phyloP scores from a whole-genome alignment of 73 alveolate genomes.

The Durusdinium trenchii region DNA sequence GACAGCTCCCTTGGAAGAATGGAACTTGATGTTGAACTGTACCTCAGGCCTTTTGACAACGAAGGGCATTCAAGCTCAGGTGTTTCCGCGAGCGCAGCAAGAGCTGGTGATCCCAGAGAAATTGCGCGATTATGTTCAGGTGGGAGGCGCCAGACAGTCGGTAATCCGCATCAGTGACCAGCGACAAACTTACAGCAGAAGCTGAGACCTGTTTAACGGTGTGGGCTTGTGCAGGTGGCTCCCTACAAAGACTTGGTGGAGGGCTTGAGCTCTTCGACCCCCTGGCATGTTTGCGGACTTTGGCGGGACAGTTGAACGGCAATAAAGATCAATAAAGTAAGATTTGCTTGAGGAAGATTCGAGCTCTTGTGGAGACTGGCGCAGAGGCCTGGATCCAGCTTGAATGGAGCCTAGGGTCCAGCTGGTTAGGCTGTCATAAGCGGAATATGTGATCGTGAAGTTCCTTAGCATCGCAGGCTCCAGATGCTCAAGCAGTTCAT shows the following conservation, averaged over 20 bases:
- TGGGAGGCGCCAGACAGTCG: neutral
- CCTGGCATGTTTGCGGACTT: conserved; percentile 12
- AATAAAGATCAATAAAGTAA: too few relatives aligned
- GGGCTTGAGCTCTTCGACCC: conserved; percentile 83
- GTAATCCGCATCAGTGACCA: neutral
- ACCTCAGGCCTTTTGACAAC: too few relatives aligned
- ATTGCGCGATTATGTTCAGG: conserved; percentile 26
- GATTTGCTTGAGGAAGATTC: neutral
- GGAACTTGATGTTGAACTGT: too few relatives aligned
- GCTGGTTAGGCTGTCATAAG: too few relatives aligned
- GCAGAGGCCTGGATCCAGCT: too few relatives aligned
- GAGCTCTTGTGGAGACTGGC: neutral
- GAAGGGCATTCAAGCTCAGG: too few relatives aligned
- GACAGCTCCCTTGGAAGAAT: neutral
- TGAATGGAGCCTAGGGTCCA: too few relatives aligned
- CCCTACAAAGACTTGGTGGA: conserved; percentile 78
- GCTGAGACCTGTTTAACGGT: too few relatives aligned
- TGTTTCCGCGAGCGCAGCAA: conserved; percentile 28
- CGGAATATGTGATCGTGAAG: too few relatives aligned
- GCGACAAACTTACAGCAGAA: too few relatives aligned
- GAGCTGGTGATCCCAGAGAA: conserved; percentile 33
- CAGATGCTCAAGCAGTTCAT: conserved; percentile 28
- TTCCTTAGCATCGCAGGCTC: neutral
- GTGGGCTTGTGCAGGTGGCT: conserved; percentile 65
- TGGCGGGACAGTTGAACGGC: too few relatives aligned